These are phyloP conservation scores for Neofusicoccum ribis DNA, from an alignment of 2,329 filamentous ascomycete genomes.

Conservation along the genomic window DNA sequence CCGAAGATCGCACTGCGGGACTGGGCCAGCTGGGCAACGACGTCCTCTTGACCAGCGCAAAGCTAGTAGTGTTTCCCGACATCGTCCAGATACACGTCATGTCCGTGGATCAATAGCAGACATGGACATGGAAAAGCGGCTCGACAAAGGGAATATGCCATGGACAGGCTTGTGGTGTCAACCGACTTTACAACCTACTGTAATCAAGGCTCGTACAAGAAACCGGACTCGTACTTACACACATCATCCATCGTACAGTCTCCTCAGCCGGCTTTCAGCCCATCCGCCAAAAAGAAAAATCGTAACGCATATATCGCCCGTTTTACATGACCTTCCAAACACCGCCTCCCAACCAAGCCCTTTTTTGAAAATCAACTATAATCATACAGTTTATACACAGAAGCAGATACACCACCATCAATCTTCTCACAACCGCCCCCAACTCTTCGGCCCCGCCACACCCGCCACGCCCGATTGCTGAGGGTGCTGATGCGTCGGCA, in stretches of 20 bases:
- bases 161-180: background rate
- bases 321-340: background rate
- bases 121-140: no score
- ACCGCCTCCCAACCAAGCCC: background rate
- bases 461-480: background rate
- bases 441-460: background rate
- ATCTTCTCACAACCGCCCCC: background rate
- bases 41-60: no score
- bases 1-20: no score
- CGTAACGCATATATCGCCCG: background rate
- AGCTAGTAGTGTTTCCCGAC: no score
- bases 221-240: no score
- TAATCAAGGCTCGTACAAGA: background rate
- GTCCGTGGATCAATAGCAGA: no score
- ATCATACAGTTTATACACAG: background rate
- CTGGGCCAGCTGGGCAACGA: no score
- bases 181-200: background rate
- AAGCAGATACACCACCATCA: no score
- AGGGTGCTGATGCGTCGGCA: background rate
- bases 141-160: background rate
- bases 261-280: no score
- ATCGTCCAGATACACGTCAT: no score
- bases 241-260: no score
- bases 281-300: background rate
- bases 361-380: background rate